A percentile compares a stretch with the other conserved stretches of the same genome.
phyloP scores from a whole-genome alignment of 2,329 filamentous ascomycete species.

The Fusarium hainanense region DNA sequence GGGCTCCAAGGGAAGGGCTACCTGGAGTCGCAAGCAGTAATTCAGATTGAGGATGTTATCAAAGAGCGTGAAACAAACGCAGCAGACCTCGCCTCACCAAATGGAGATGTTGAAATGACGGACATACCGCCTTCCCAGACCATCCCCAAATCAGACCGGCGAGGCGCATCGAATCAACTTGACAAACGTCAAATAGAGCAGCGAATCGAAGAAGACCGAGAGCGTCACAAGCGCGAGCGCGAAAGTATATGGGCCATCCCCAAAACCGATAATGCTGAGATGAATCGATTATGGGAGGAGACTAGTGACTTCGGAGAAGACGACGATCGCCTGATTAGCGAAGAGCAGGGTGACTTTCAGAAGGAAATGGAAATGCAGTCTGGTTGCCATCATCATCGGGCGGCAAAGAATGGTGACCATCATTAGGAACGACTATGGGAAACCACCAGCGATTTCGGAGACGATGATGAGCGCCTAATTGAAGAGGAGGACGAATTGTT shows the following conservation, averaged over 20 bases:
- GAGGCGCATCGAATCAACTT: conserved; percentile 57
- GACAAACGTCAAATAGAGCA: conserved; percentile 94
- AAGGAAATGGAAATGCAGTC: conserved; percentile 55
- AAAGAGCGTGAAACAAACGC: conserved; percentile 78
- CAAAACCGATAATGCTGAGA: conserved; percentile 71
- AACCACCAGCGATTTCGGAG: conserved; percentile 84
- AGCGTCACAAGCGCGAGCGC: conserved; percentile 89
- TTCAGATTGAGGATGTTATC: conserved; percentile 84
- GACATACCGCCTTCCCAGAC: conserved; percentile 57
- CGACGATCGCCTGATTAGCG: conserved; percentile 79
- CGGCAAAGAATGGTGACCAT: conserved; percentile 44
- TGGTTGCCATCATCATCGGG: conserved; percentile 54
- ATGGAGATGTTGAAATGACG: conserved; percentile 54
- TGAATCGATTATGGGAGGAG: conserved; percentile 86
- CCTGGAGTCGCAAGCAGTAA: conserved; percentile 77
- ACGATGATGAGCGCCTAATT: conserved; percentile 83
- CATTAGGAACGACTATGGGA: conserved; percentile 77
- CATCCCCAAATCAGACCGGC: conserved; percentile 51
- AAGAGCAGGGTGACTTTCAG: conserved; percentile 71
- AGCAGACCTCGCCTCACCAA: conserved; percentile 66
- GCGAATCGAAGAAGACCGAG: conserved; percentile 94
- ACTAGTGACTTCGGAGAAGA: conserved; percentile 88
- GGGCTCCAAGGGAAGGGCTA: conserved; percentile 77
- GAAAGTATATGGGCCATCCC: conserved; percentile 95
- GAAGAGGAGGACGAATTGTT: conserved; percentile 75